These are phyloP conservation scores for Chlorella sp. DNA, from an alignment of 139 green algal genomes.

Conservation along the genomic window DNA sequence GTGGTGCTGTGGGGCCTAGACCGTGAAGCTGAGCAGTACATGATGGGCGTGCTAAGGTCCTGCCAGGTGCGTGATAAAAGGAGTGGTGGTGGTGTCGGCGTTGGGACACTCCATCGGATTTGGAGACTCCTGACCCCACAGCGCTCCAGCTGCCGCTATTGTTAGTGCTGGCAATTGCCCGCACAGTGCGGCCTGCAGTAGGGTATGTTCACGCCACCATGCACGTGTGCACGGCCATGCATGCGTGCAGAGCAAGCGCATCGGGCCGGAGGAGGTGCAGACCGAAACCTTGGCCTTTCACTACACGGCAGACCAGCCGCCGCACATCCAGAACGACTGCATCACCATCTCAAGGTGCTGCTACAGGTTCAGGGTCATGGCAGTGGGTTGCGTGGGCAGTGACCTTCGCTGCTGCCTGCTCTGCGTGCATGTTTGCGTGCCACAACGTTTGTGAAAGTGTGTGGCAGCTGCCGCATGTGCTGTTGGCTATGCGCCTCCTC, in stretches of 20 bases:
- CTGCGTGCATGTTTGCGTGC: background rate
- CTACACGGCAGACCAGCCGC: conserved; percentile 50
- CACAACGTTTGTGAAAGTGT: background rate
- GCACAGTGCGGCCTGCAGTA: no score
- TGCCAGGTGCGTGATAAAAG: conserved; percentile 20
- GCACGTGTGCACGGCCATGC: background rate
- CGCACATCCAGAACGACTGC: conserved; percentile 79
- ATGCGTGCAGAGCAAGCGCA: conserved; percentile 3
- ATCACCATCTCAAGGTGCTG: conserved; percentile 64
- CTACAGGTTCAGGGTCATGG: background rate
- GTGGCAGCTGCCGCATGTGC: background rate
- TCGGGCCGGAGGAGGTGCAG: conserved; percentile 11
- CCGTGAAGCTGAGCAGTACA: conserved; percentile 27
- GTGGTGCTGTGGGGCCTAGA: conserved; percentile 63
- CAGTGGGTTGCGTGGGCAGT: background rate
- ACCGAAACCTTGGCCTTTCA: conserved; percentile 45
- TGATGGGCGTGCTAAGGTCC: conserved; percentile 26
- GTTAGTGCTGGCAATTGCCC: background rate
- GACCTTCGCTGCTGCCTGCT: background rate
- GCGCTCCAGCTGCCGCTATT: background rate
- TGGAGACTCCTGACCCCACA: background rate
- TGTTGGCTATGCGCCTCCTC: background rate
- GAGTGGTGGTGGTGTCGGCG: background rate
- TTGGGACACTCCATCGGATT: background rate
- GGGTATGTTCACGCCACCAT: background rate